Percentiles rank a stretch among this genome's conserved stretches.
Evolutionary conservation across 768 basidiomycete species (phyloP).

Genomic region (Mycena vitilis): DNA sequence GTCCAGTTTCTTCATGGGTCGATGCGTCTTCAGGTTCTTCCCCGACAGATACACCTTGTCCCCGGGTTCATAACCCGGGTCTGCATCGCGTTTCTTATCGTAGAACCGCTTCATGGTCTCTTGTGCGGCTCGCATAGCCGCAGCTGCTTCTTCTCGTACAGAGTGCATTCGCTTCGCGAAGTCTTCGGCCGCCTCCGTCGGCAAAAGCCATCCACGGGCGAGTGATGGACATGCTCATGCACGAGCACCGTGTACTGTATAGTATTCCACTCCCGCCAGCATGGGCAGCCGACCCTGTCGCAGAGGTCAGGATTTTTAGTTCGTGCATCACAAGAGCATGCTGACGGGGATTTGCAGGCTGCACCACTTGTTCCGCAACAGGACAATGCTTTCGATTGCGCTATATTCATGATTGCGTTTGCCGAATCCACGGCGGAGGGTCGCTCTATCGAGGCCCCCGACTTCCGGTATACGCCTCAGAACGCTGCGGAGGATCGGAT

Average conservation of each 20-base stretch:
- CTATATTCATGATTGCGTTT: background rate
- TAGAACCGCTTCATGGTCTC: no score
- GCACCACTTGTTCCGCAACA: background rate
- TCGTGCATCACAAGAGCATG: background rate
- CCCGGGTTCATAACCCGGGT: no score
- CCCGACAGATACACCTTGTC: no score
- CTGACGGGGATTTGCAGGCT: background rate
- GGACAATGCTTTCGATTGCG: background rate
- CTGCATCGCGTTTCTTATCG: no score
- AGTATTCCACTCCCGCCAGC: background rate
- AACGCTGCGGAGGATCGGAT: background rate
- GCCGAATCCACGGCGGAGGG: no score
- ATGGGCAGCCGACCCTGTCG: background rate
- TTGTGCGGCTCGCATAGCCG: no score
- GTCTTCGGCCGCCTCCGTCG: no score
- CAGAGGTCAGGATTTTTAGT: background rate
- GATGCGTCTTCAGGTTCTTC: no score
- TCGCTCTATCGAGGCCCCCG: background rate
- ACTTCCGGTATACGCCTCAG: background rate
- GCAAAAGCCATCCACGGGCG: background rate
- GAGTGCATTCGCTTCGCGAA: no score
- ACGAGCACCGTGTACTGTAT: background rate
- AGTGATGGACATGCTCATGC: background rate
- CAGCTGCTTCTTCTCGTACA: no score
- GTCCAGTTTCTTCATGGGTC: no score